phyloP scores from a whole-genome alignment of 2,329 filamentous ascomycete species.

The Daldinia sp. region DNA sequence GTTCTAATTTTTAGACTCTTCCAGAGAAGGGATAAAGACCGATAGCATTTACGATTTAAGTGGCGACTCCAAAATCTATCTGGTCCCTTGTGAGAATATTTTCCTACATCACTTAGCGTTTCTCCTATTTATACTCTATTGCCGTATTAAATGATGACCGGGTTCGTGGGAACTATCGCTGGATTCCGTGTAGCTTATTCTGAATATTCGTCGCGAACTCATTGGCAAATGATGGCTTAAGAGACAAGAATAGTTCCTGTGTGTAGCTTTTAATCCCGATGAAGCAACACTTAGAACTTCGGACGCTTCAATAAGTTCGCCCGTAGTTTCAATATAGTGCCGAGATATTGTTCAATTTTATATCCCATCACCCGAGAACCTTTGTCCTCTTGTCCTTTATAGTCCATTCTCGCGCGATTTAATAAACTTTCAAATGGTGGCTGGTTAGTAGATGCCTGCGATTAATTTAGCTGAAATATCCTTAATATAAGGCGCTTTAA shows the following conservation, averaged over 20 bases:
- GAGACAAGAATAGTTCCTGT: neutral
- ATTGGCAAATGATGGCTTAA: neutral
- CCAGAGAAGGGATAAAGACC: no score
- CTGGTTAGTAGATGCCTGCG: neutral
- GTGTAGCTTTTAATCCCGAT: neutral
- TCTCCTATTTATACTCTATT: neutral
- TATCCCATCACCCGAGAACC: neutral
- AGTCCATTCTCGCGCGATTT: neutral
- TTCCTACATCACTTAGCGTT: no score
- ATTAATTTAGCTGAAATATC: neutral
- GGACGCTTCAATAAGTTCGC: neutral
- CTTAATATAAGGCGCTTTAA: neutral
- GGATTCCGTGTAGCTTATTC: neutral
- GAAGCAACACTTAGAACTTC: neutral
- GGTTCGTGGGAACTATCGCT: no score
- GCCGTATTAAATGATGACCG: no score
- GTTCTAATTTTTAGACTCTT: no score
- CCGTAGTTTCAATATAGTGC: neutral
- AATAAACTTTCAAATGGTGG: neutral
- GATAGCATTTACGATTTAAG: no score
- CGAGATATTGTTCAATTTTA: neutral
- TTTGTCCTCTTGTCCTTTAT: neutral
- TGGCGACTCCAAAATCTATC: no score
- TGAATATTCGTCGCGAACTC: neutral
- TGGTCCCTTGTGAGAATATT: no score